Percentiles rank a stretch among this genome's conserved stretches.
phyloP scores from a whole-genome alignment of 2,329 filamentous ascomycete species.

The Penicillium sp. region DNA sequence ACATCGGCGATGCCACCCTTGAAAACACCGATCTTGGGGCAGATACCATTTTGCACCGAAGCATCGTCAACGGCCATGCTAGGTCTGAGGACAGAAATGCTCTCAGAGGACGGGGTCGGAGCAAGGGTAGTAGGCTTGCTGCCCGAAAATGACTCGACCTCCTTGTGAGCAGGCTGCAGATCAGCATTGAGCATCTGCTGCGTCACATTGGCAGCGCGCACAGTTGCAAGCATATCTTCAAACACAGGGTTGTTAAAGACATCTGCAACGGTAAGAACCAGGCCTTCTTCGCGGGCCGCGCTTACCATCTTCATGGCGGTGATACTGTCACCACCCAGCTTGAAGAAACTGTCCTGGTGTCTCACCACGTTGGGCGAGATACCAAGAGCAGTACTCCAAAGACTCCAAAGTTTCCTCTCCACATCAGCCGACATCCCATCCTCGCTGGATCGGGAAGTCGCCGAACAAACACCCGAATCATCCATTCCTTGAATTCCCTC shows the following conservation, averaged over 20 bases:
- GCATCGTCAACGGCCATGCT: constrained; percentile 24
- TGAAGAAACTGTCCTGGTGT: constrained; percentile 42
- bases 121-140: constrained; percentile 13
- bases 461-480: constrained; percentile 26
- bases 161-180: constrained; percentile 17
- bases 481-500: constrained; percentile 15
- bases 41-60: constrained; percentile 49
- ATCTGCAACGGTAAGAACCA: constrained; percentile 42
- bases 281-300: constrained; percentile 37
- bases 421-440: constrained; percentile 25
- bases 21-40: constrained; percentile 49
- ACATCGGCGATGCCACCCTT: constrained; percentile 53
- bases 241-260: constrained; percentile 43
- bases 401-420: constrained; percentile 35
- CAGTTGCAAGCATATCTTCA: constrained; percentile 36
- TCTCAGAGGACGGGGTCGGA: constrained; percentile 21
- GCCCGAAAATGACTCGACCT: constrained; percentile 16
- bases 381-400: constrained; percentile 38
- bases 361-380: constrained; percentile 32
- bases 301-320: constrained; percentile 42
- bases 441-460: constrained; percentile 31
- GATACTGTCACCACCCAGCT: constrained; percentile 41
- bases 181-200: constrained; percentile 22
- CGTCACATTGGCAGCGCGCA: constrained; percentile 24
- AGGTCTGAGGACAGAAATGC: constrained; percentile 25